A percentile compares a stretch with the other conserved stretches of the same genome.
Conservation (phyloP, 2,329 filamentous ascomycete species). For the Talaromyces amestolkiae region DNA sequence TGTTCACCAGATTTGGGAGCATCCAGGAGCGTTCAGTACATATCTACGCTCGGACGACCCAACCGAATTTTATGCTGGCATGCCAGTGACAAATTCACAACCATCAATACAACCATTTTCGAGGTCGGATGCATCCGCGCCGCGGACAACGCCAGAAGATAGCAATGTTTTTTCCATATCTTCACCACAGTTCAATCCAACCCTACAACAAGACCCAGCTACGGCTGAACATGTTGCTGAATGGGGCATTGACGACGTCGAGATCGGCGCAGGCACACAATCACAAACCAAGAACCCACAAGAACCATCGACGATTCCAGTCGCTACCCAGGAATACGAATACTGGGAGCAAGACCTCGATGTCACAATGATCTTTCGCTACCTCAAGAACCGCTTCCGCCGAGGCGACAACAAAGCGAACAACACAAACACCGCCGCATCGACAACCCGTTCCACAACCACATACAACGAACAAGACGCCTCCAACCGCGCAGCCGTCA, state of each 20-base stretch:
- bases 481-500: slow-evolving; percentile 75
- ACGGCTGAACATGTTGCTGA: slow-evolving; percentile 54
- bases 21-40: slow-evolving; percentile 84
- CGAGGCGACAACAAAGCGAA: slow-evolving; percentile 49
- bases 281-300: slow-evolving; percentile 41
- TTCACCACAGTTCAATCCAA: slow-evolving; percentile 29
- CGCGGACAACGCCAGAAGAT: slow-evolving; percentile 23
- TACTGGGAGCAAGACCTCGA: slow-evolving; percentile 95
- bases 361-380: slow-evolving; percentile 86
- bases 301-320: slow-evolving; percentile 36
- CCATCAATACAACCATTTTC: slow-evolving; percentile 21
- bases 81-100: slow-evolving; percentile 51
- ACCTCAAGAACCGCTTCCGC: slow-evolving; percentile 72
- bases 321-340: slow-evolving; percentile 56
- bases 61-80: slow-evolving; percentile 65
- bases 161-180: slow-evolving; percentile 49
- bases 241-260: slow-evolving; percentile 66
- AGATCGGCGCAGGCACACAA: slow-evolving; percentile 48
- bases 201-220: slow-evolving; percentile 31
- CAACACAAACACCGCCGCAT: slow-evolving; percentile 37
- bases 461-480: slow-evolving; percentile 54
- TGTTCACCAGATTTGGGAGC: slow-evolving; percentile 77
- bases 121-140: background rate
- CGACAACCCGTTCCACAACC: slow-evolving; percentile 26
- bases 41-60: slow-evolving; percentile 54